Evolutionary conservation across 768 basidiomycete species (phyloP).

Genomic region (Boletus pseudo-olivaceus): DNA sequence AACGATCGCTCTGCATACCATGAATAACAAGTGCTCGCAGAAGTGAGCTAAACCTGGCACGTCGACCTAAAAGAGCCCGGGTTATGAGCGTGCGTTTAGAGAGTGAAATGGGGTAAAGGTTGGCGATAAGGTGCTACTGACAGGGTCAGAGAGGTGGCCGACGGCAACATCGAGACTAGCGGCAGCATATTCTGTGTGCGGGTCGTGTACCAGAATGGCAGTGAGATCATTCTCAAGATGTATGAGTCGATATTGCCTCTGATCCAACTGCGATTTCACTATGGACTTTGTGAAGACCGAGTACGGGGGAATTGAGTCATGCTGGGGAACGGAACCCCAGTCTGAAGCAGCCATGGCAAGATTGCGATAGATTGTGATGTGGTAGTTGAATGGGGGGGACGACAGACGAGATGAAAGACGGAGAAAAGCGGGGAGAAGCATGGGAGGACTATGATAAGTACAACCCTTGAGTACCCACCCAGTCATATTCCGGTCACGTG

Average conservation of each 20-base stretch:
- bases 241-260: slow-evolving; percentile 77
- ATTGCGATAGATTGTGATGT: slow-evolving; percentile 1
- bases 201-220: slow-evolving; percentile 79
- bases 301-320: slow-evolving; percentile 39
- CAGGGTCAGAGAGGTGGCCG: slow-evolving; percentile 91
- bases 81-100: background rate
- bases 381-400: background rate
- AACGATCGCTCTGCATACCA: slow-evolving; percentile 51
- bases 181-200: slow-evolving; percentile 87
- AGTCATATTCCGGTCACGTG: slow-evolving; percentile 19
- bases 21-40: slow-evolving; percentile 94
- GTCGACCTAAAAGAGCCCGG: slow-evolving; percentile 51
- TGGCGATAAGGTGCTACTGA: slow-evolving; percentile 36
- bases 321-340: slow-evolving; percentile 19
- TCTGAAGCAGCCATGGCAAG: slow-evolving; percentile 24
- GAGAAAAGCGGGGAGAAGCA: slow-evolving; percentile 12
- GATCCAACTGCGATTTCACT: slow-evolving; percentile 72
- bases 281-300: slow-evolving; percentile 57
- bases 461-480: slow-evolving; percentile 22
- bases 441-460: background rate
- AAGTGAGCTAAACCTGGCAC: slow-evolving; percentile 94
- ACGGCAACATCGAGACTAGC: slow-evolving; percentile 94
- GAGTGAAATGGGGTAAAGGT: background rate
- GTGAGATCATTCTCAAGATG: slow-evolving; percentile 87
- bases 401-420: slow-evolving; percentile 3